Evolutionary conservation across 2,329 filamentous ascomycete genomes (phyloP).

Genomic region (Diaporthe aspalathi): DNA sequence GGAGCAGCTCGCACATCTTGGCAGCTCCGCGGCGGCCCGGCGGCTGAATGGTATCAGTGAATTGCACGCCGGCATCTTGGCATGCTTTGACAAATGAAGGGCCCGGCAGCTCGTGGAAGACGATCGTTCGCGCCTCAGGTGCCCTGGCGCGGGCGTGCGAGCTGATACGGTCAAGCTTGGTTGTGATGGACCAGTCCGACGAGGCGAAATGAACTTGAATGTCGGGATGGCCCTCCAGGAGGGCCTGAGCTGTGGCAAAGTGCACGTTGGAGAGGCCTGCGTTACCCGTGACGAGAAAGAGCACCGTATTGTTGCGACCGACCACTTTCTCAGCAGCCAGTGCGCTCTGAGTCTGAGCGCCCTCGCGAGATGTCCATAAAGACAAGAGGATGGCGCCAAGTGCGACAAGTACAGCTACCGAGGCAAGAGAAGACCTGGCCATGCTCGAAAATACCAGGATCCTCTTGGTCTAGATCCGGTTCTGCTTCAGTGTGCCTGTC

Average conservation of each 20-base stretch:
- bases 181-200: background rate
- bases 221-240: constrained; percentile 47
- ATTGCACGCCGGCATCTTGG: constrained; percentile 39
- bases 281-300: constrained; percentile 45
- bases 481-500: background rate
- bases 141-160: background rate
- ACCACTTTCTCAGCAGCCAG: background rate
- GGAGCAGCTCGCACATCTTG: constrained; percentile 45
- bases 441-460: background rate
- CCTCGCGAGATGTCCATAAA: background rate
- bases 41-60: constrained; percentile 44
- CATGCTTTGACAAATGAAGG: background rate
- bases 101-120: constrained; percentile 16
- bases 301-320: constrained; percentile 47
- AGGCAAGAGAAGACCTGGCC: background rate
- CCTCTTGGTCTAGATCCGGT: background rate
- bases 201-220: constrained; percentile 46
- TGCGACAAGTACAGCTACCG: background rate
- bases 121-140: background rate
- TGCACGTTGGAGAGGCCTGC: constrained; percentile 50
- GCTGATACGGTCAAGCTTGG: constrained; percentile 25
- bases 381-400: background rate
- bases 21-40: constrained; percentile 49
- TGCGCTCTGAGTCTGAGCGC: background rate
- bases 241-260: constrained; percentile 46